Conservation (phyloP, 2,329 filamentous ascomycete genomes). For the Paraphaeosphaeria minitans region DNA sequence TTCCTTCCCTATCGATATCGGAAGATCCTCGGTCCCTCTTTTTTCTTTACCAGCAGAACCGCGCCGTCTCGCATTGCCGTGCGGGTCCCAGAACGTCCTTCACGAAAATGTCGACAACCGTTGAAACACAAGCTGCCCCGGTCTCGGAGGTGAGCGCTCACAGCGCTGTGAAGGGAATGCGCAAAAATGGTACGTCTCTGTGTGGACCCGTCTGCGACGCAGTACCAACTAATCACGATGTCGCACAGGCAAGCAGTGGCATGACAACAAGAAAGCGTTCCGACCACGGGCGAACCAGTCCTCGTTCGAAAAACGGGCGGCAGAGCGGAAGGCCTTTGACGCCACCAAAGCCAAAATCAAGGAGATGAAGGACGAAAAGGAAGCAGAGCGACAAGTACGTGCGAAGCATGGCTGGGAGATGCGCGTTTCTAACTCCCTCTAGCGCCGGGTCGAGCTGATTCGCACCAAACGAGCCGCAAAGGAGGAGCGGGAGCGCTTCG, state of each 20-base stretch:
- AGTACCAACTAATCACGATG: conserved; percentile 19
- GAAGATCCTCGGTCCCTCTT: conserved; percentile 18
- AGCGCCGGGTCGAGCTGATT: conserved; percentile 79
- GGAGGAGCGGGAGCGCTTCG: conserved; percentile 90
- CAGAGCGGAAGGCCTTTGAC: conserved; percentile 69
- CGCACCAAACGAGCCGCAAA: conserved; percentile 86
- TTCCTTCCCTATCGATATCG: conserved; percentile 2
- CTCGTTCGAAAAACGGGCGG: conserved; percentile 76
- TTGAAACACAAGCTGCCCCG: conserved; percentile 50
- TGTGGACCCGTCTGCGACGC: conserved; percentile 7
- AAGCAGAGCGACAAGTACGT: conserved; percentile 79
- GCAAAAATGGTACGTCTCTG: conserved; percentile 73
- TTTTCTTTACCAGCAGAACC: conserved; percentile 1
- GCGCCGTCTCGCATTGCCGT: conserved; percentile 1
- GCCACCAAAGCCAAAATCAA: conserved; percentile 92
- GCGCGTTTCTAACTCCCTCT: conserved; percentile 20
- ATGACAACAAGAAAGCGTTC: conserved; percentile 80
- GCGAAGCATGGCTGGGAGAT: neutral
- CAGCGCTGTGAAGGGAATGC: conserved; percentile 63
- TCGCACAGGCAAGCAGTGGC: conserved; percentile 89
- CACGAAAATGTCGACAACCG: conserved; percentile 36
- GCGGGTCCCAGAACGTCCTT: conserved; percentile 17
- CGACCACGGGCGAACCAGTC: conserved; percentile 78
- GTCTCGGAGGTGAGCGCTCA: conserved; percentile 44
- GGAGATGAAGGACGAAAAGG: conserved; percentile 92